These are phyloP conservation scores for Leccinum longicurvipes DNA, from an alignment of 768 basidiomycete species.

Conservation along the genomic window DNA sequence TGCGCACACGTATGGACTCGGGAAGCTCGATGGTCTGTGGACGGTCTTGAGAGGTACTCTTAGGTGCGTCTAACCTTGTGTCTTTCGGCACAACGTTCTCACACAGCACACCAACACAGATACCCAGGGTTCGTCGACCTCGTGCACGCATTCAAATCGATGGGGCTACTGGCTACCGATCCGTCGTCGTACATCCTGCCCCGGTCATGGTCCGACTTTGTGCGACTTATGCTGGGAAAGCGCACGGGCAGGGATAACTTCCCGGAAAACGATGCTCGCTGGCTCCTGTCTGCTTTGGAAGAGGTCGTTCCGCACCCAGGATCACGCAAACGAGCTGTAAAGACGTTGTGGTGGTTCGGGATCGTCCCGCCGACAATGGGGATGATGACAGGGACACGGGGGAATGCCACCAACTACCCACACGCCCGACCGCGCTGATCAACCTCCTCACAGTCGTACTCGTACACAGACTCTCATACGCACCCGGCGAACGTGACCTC, in stretches of 20 bases:
- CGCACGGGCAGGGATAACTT: constrained; percentile 23
- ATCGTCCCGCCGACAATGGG: constrained; percentile 6
- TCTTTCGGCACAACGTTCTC: fast-evolving
- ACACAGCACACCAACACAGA: constrained; percentile 36
- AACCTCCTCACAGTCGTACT: constrained; percentile 75
- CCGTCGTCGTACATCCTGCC: constrained; percentile 17
- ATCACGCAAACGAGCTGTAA: constrained; percentile 28
- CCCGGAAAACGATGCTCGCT: constrained; percentile 26
- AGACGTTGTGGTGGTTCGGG: constrained; percentile 44
- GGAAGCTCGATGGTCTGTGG: constrained; percentile 38
- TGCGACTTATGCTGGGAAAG: constrained; percentile 33
- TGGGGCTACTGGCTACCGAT: constrained; percentile 61
- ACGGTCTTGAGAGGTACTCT: constrained; percentile 84
- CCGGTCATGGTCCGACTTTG: constrained; percentile 35
- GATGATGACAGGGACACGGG: constrained; percentile 6
- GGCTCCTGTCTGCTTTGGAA: constrained; percentile 34
- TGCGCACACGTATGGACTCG: constrained; percentile 59
- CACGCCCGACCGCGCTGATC: constrained; percentile 47
- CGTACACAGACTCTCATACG: constrained; percentile 67
- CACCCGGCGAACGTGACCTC: constrained; percentile 73
- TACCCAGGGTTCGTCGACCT: constrained; percentile 80
- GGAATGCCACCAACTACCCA: constrained; percentile 44
- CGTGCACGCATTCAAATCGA: constrained; percentile 65
- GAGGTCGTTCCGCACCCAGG: constrained; percentile 14
- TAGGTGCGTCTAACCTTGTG: constrained; percentile 42